Percentiles rank a stretch among this genome's conserved stretches.
Evolutionary conservation across 208 protist genomes (phyloP).

Genomic region (Naegleria gruberi): DNA sequence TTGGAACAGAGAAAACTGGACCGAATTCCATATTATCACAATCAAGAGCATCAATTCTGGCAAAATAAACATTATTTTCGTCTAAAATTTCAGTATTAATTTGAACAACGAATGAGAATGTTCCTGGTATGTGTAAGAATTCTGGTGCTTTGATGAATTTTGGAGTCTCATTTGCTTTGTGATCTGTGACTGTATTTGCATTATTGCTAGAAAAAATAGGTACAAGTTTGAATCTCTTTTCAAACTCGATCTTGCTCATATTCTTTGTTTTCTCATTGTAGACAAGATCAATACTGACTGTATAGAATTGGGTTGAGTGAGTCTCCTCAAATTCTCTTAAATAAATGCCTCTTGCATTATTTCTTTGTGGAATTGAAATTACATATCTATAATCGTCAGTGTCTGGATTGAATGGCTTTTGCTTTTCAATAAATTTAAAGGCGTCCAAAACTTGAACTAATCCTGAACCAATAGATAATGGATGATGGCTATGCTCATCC

Average conservation of each 20-base stretch:
- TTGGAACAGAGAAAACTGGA: background rate
- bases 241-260: background rate
- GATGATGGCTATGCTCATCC: background rate
- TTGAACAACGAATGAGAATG: background rate
- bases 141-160: background rate
- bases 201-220: background rate
- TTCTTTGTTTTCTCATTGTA: background rate
- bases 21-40: background rate
- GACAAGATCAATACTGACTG: background rate
- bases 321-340: background rate
- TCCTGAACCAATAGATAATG: background rate
- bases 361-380: background rate
- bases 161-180: background rate
- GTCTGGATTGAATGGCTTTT: background rate
- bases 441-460: background rate
- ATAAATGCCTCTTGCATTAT: slow-evolving; percentile 2
- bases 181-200: background rate
- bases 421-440: background rate
- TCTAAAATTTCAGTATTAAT: background rate
- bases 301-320: background rate
- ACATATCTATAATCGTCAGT: background rate
- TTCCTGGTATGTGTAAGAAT: background rate
- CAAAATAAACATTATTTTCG: background rate
- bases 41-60: background rate
- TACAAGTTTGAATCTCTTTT: background rate